A percentile compares a stretch with the other conserved stretches of the same genome.
Conservation (phyloP, 2,329 filamentous ascomycete genomes). For the Lachnellula suecica region DNA sequence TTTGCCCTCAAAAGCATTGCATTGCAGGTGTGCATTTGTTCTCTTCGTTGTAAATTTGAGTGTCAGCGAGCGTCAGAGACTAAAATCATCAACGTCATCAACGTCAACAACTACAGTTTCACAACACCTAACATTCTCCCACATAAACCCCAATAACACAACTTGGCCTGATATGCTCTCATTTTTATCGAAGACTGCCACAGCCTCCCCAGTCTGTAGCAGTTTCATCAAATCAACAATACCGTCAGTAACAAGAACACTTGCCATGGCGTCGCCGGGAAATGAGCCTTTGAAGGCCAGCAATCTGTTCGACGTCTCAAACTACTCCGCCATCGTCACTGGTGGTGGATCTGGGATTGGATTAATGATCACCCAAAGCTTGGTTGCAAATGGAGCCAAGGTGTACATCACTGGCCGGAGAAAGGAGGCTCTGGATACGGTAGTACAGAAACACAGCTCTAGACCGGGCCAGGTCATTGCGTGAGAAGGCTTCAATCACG, state of each 20-base stretch:
- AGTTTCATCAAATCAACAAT: slow-evolving; percentile 9
- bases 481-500: slow-evolving; percentile 23
- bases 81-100: neutral
- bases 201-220: neutral
- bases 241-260: slow-evolving; percentile 9
- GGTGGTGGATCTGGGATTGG: slow-evolving; percentile 28
- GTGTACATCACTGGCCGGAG: slow-evolving; percentile 30
- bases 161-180: neutral
- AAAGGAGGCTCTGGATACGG: slow-evolving; percentile 26
- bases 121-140: neutral
- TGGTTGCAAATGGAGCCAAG: slow-evolving; percentile 30
- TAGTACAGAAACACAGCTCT: slow-evolving; percentile 47
- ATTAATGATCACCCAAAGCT: slow-evolving; percentile 30
- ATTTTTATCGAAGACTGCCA: neutral
- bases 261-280: slow-evolving; percentile 14
- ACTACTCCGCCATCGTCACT: slow-evolving; percentile 18
- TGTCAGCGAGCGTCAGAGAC: neutral
- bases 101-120: neutral
- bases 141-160: too few species aligned
- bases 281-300: slow-evolving; percentile 25
- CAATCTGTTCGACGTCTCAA: slow-evolving; percentile 20
- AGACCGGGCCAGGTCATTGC: slow-evolving; percentile 38
- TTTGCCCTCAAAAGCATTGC: neutral
- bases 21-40: too few species aligned
- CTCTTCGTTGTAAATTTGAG: too few species aligned